Evolutionary conservation across 352 stramenopile species (phyloP).

Genomic region (Globisporangium barbulae): DNA sequence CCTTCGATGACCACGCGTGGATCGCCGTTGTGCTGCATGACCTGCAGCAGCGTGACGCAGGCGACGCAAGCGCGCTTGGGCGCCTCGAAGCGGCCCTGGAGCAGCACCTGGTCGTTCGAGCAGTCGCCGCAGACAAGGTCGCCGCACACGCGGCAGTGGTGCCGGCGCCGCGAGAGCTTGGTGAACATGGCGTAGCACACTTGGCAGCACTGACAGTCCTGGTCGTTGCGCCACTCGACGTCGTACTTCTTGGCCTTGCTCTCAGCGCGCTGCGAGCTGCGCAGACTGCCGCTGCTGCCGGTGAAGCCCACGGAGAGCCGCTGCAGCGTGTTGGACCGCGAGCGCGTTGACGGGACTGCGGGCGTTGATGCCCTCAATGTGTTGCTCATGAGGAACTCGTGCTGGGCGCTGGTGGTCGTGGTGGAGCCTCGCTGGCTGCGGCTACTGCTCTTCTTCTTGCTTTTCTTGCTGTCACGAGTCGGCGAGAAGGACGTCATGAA

Average conservation of each 20-base stretch:
- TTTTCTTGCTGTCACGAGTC: slow-evolving; percentile 1
- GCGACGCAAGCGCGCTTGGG: slow-evolving; percentile 59
- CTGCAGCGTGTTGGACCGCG: slow-evolving; percentile 29
- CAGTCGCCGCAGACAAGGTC: slow-evolving; percentile 75
- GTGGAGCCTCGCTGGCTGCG: not conserved
- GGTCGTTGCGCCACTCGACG: slow-evolving; percentile 61
- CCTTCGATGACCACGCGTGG: slow-evolving; percentile 39
- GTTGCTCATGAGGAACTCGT: not conserved
- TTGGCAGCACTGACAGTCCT: slow-evolving; percentile 57
- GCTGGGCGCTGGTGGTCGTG: not conserved
- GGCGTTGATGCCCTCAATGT: slow-evolving; percentile 8
- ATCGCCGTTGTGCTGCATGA: slow-evolving; percentile 50
- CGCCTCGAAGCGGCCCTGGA: slow-evolving; percentile 45
- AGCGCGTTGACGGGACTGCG: slow-evolving; percentile 17
- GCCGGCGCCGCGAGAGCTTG: slow-evolving; percentile 63
- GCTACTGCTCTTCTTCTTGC: not conserved
- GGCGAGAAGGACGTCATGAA: slow-evolving; percentile 29
- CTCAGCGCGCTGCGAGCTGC: slow-evolving; percentile 13
- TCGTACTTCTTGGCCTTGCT: slow-evolving; percentile 61
- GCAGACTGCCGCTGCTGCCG: slow-evolving; percentile 10
- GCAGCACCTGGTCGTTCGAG: slow-evolving; percentile 54
- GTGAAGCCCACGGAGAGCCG: slow-evolving; percentile 20
- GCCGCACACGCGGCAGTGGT: slow-evolving; percentile 80
- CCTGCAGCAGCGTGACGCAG: slow-evolving; percentile 55
- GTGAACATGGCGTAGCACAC: slow-evolving; percentile 72